Evolutionary conservation across 306 rosid genomes (phyloP).

Genomic region (Acacia crassicarpa): DNA sequence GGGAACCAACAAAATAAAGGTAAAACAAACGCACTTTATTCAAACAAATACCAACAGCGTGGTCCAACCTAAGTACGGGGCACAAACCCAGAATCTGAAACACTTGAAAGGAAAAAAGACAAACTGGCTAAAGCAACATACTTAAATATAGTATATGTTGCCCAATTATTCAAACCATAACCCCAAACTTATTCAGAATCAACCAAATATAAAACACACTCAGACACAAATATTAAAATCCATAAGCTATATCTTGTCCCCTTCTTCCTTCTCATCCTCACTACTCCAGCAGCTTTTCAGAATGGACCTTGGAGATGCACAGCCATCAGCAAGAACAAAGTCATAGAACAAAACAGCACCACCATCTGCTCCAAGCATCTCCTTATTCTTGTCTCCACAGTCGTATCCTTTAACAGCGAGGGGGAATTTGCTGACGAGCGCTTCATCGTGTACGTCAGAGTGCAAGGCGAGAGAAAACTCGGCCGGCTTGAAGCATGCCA

Average conservation of each 20-base stretch:
- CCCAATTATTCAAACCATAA: conserved; percentile 23
- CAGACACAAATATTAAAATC: not conserved
- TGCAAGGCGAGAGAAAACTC: conserved; percentile 87
- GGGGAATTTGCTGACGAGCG: conserved; percentile 36
- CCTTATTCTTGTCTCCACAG: conserved; percentile 46
- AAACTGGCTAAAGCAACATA: not conserved
- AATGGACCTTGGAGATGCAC: conserved; percentile 77
- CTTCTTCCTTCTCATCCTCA: conserved; percentile 74
- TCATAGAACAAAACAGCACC: conserved; percentile 55
- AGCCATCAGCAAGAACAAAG: conserved; percentile 44
- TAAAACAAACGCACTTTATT: not conserved
- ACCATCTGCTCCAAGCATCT: conserved; percentile 61
- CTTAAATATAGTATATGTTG: not conserved
- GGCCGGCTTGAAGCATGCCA: conserved; percentile 76
- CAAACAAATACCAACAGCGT: not conserved
- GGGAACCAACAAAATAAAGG: too few species aligned
- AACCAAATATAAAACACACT: not conserved
- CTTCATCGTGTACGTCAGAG: conserved; percentile 34
- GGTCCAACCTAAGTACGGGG: not conserved
- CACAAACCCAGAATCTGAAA: not conserved
- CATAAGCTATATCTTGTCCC: conserved; percentile 36
- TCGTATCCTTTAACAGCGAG: conserved; percentile 60
- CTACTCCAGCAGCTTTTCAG: conserved; percentile 84
- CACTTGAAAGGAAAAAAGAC: not conserved
- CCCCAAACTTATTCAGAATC: conserved; percentile 37